Base-by-base conservation (phyloP, 2,329 filamentous ascomycete genomes). In the Fulvia fulva region DNA sequence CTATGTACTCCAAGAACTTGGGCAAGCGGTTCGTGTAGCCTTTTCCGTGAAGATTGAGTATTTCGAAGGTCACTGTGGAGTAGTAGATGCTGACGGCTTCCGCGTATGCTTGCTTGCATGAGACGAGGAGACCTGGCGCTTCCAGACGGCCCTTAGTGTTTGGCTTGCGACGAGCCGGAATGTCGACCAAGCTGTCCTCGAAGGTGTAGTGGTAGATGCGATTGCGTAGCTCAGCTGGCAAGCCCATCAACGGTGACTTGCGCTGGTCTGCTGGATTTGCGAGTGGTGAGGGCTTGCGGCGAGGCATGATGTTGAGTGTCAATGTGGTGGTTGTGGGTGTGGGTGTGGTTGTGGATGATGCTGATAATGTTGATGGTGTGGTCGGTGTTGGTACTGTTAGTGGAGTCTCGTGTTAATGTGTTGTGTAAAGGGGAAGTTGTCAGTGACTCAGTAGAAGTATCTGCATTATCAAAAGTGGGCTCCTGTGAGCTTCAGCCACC, bases 211-310 rank as follows among this genome's bases (percentile, higher is more conserved):
- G 46, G 23, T 57, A 59, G 16, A 59, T 59, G 12, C 43, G 47
- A 53, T 59, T 59, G 7, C 47, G 57, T 16, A 59, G 47, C 44
- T 59, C 57, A n/a, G 57, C 34, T 3, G 57, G 32, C 19, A 56
- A 30, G 44, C 37, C 14, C 32, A 25, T 23, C 21, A 44, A n/a
- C 11, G 9, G 16, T 1, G 30, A 23, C 9, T 37, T 12, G 11
- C 37, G 14, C 32, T 34, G 30, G 34, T 41, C 34, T 16, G 34
- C 34, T 41, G 34, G 34, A n/a, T 41, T n/a, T 19, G 34, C 16
- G 12, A 41, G 34, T 1, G 16, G 34, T n/a, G 34, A 41, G 4
- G 30, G 34, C 16, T 19, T 41, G 34, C 34, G 34, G 34, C 34
- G 34, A n/a, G 16, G 6, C 34, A 41, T 8, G 34, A n/a, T 41